Evolutionary conservation across 495 filamentous ascomycete genomes (phyloP).

Genomic region (Hypoxylon lienhwacheense): DNA sequence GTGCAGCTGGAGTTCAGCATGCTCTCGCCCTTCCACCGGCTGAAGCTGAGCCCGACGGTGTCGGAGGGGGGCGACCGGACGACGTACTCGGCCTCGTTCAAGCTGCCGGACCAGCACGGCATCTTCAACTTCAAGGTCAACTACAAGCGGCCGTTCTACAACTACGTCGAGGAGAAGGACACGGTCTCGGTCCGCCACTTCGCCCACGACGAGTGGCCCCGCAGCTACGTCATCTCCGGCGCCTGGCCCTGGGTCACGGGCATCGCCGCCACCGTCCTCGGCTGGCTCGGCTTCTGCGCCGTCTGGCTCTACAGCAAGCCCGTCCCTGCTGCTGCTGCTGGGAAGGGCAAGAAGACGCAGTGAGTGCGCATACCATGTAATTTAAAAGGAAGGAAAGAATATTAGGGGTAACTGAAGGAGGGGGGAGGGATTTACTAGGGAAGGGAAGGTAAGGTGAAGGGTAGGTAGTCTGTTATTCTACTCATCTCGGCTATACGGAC

Average conservation of each 20-base stretch:
- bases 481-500: no score
- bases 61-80: conserved; percentile 68
- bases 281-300: conserved; percentile 82
- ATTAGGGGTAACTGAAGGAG: no score
- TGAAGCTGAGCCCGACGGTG: conserved; percentile 62
- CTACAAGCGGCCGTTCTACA: conserved; percentile 93
- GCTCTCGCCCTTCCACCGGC: conserved; percentile 97
- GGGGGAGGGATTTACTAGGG: no score
- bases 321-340: conserved; percentile 34
- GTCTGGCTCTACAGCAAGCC: conserved; percentile 90
- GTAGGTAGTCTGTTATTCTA: no score
- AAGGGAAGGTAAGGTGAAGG: no score
- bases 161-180: conserved; percentile 88
- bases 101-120: conserved; percentile 90
- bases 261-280: conserved; percentile 76
- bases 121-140: conserved; percentile 97
- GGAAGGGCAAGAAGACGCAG: conserved; percentile 72
- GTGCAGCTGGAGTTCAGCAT: conserved; percentile 97
- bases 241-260: conserved; percentile 97
- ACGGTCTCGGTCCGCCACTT: conserved; percentile 93
- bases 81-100: conserved; percentile 74
- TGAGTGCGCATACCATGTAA: conserved; percentile 39
- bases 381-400: not conserved
- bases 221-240: conserved; percentile 84
- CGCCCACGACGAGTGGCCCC: conserved; percentile 93